Conservation (phyloP, 1,284 basidiomycete genomes). For the Amylostereum areolatum region DNA sequence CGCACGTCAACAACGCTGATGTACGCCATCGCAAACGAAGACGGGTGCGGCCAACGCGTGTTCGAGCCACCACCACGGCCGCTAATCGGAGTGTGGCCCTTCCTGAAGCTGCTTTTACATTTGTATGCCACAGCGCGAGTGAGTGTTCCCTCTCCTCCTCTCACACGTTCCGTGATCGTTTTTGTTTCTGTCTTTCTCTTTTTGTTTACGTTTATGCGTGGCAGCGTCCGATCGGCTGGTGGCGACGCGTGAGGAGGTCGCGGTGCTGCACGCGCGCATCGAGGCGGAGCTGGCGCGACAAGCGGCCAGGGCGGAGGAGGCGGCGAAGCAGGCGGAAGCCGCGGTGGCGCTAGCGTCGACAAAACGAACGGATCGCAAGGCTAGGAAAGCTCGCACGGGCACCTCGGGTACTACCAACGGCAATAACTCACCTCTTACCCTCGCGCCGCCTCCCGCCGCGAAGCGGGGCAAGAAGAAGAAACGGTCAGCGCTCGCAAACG, state of each 20-base stretch:
- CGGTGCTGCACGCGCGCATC: constrained; percentile 56
- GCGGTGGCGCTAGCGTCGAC: constrained; percentile 21
- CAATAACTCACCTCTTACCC: constrained; percentile 25
- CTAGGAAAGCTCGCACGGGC: constrained; percentile 26
- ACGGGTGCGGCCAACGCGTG: background rate
- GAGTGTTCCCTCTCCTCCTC: constrained; percentile 34
- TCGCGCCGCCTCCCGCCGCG: constrained; percentile 22
- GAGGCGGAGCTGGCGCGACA: constrained; percentile 66
- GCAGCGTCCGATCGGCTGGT: constrained; percentile 65
- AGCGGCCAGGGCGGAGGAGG: constrained; percentile 49
- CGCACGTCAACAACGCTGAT: constrained; percentile 10
- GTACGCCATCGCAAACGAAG: constrained; percentile 1
- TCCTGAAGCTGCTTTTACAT: constrained; percentile 49
- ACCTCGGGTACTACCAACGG: constrained; percentile 2
- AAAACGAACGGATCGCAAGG: constrained; percentile 36
- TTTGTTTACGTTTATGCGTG: no score
- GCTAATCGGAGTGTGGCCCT: constrained; percentile 23
- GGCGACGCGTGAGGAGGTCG: constrained; percentile 62
- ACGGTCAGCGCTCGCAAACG: constrained; percentile 77
- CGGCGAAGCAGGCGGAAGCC: constrained; percentile 40
- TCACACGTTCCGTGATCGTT: constrained; percentile 8
- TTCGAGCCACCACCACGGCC: background rate
- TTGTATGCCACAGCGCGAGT: constrained; percentile 59
- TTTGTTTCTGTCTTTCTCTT: constrained; percentile 11
- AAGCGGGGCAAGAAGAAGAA: constrained; percentile 80